A percentile compares a stretch with the other conserved stretches of the same genome.
phyloP scores from a whole-genome alignment of 371 early-diverging fungal species.

The Dichotomocladium elegans region DNA sequence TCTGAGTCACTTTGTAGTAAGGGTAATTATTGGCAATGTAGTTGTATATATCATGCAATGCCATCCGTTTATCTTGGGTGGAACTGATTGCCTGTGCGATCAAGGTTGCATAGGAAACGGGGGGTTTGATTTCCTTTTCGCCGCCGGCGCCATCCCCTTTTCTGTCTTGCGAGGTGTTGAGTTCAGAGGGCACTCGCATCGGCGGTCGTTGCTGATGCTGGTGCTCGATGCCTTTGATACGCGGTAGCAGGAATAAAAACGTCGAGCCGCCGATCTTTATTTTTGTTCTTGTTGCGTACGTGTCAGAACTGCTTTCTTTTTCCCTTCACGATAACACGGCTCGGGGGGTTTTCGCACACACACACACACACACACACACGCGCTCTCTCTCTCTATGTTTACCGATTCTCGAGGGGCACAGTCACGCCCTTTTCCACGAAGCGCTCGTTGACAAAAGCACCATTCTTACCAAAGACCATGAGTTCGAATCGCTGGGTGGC shows the following conservation, averaged over 20 bases:
- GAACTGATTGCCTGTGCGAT: constrained; percentile 86
- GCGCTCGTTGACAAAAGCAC: constrained; percentile 76
- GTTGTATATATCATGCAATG: constrained; percentile 82
- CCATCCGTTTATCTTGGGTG: constrained; percentile 63
- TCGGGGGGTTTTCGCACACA: too few relatives aligned
- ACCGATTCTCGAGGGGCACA: constrained; percentile 70
- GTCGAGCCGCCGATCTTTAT: constrained; percentile 81
- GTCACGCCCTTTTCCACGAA: constrained; percentile 66
- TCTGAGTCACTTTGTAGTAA: constrained; percentile 75
- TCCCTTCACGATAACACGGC: too few relatives aligned
- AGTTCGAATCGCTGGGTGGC: constrained; percentile 73
- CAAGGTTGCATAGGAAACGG: constrained; percentile 82
- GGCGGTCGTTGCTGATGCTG: constrained; percentile 6
- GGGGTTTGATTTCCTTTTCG: constrained; percentile 56
- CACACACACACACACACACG: too few relatives aligned
- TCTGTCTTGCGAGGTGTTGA: not conserved
- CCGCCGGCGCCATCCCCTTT: not conserved
- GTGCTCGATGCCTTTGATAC: constrained; percentile 29
- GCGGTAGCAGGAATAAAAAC: constrained; percentile 72
- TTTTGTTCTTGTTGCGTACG: constrained; percentile 47
- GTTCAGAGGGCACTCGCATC: constrained; percentile 14
- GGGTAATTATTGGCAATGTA: constrained; percentile 77
- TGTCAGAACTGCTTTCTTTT: not conserved
- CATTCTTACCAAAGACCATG: constrained; percentile 82
- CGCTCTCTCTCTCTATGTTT: too few relatives aligned